These are phyloP conservation scores for Penicillium herquei DNA, from an alignment of 495 filamentous ascomycete species.

Conservation along the genomic window DNA sequence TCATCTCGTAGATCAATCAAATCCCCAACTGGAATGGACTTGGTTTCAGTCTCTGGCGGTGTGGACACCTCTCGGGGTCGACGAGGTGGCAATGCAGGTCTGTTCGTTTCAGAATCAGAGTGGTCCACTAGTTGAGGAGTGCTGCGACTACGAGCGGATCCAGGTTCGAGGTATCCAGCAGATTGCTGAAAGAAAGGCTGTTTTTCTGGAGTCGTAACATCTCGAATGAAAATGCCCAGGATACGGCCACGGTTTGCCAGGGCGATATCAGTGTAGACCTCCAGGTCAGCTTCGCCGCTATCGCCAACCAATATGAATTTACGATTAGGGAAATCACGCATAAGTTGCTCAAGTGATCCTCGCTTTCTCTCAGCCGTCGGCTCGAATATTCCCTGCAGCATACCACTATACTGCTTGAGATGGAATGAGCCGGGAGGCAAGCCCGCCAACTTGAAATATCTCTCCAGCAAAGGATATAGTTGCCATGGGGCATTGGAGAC, in stretches of 20 bases:
- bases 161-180: constrained; percentile 37
- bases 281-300: constrained; percentile 93
- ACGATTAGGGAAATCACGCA: constrained; percentile 85
- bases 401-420: constrained; percentile 90
- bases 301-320: constrained; percentile 92
- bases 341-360: constrained; percentile 75
- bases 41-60: constrained; percentile 14
- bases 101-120: constrained; percentile 26
- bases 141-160: constrained; percentile 24
- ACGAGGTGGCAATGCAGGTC: constrained; percentile 40
- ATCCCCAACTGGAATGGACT: constrained; percentile 48
- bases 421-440: constrained; percentile 88
- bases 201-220: constrained; percentile 76
- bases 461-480: constrained; percentile 81
- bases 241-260: constrained; percentile 78
- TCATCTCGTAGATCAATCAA: constrained; percentile 66
- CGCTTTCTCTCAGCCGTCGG: constrained; percentile 94
- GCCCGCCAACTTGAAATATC: constrained; percentile 75
- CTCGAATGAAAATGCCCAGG: constrained; percentile 85
- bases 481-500: constrained; percentile 97
- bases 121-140: constrained; percentile 27
- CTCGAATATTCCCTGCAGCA: constrained; percentile 97
- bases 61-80: constrained; percentile 21
- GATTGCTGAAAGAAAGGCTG: constrained; percentile 76
- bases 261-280: constrained; percentile 94